phyloP scores from a whole-genome alignment of 805 yeast genomes.

The Saturnispora galanensis region DNA sequence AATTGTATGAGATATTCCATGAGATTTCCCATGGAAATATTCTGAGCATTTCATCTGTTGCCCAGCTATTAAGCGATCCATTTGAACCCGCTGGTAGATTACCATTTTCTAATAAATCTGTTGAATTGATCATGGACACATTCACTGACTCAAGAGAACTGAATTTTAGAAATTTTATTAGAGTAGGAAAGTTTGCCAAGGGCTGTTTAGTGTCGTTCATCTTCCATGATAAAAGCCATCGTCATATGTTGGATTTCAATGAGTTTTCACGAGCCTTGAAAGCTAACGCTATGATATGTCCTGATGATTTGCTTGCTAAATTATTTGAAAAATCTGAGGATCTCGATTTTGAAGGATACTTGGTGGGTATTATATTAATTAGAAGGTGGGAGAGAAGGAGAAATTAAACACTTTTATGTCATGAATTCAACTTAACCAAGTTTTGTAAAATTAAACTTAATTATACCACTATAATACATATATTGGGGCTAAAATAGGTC shows the following conservation, averaged over 20 bases:
- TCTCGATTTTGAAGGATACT: conserved; percentile 21
- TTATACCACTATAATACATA: conserved; percentile 1
- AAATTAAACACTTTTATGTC: not conserved
- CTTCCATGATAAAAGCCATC: conserved; percentile 17
- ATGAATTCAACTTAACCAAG: not conserved
- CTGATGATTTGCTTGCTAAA: conserved; percentile 15
- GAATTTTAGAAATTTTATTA: conserved; percentile 22
- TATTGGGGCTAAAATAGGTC: conserved; percentile 14
- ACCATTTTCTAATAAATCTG: conserved; percentile 15
- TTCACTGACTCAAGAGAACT: conserved; percentile 15
- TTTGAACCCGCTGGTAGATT: conserved; percentile 10
- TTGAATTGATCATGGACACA: conserved; percentile 14
- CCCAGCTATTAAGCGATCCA: conserved; percentile 18
- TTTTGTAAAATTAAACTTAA: not conserved
- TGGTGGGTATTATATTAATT: conserved; percentile 21
- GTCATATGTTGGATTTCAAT: conserved; percentile 17
- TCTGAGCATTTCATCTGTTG: conserved; percentile 12
- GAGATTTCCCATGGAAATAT: conserved; percentile 13
- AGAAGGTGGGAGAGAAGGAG: conserved; percentile 16
- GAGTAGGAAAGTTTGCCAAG: conserved; percentile 22
- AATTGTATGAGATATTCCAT: conserved; percentile 15
- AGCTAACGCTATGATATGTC: conserved; percentile 18
- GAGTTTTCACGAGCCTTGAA: conserved; percentile 23
- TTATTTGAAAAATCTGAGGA: conserved; percentile 16
- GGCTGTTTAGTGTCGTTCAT: conserved; percentile 25